These are phyloP conservation scores for Diplocarpon mali DNA, from an alignment of 2,329 filamentous ascomycete genomes.

Conservation along the genomic window DNA sequence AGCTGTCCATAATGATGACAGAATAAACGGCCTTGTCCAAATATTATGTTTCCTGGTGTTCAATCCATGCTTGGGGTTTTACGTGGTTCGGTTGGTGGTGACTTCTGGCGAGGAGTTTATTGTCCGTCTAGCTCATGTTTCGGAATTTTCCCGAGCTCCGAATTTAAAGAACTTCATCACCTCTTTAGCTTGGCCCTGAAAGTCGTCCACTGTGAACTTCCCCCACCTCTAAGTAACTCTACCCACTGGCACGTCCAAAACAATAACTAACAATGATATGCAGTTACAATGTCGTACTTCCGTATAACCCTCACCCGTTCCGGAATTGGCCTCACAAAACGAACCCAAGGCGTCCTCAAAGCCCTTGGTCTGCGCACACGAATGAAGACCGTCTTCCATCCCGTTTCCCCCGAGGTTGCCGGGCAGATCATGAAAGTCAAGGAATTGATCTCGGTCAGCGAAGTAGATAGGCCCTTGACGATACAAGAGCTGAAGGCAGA, in stretches of 20 bases:
- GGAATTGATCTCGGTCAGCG: constrained; percentile 57
- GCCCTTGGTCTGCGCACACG: constrained; percentile 61
- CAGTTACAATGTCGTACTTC: constrained; percentile 48
- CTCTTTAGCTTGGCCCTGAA: not conserved
- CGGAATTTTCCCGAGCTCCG: constrained; percentile 7
- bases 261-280: not conserved
- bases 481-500: constrained; percentile 48
- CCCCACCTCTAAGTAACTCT: not conserved
- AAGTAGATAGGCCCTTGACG: constrained; percentile 49
- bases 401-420: constrained; percentile 53
- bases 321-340: constrained; percentile 57
- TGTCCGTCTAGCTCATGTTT: constrained; percentile 7
- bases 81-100: constrained; percentile 6
- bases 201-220: not conserved
- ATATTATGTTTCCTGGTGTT: constrained; percentile 6
- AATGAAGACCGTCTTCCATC: constrained; percentile 63
- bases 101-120: no score
- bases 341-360: constrained; percentile 53
- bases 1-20: constrained; percentile 27
- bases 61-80: constrained; percentile 15
- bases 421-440: constrained; percentile 70
- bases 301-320: constrained; percentile 63
- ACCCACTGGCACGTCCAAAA: not conserved
- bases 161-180: constrained; percentile 2
- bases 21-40: constrained; percentile 1